Base-by-base conservation (phyloP, 257 asterid species). In the Gentiana dahurica region DNA sequence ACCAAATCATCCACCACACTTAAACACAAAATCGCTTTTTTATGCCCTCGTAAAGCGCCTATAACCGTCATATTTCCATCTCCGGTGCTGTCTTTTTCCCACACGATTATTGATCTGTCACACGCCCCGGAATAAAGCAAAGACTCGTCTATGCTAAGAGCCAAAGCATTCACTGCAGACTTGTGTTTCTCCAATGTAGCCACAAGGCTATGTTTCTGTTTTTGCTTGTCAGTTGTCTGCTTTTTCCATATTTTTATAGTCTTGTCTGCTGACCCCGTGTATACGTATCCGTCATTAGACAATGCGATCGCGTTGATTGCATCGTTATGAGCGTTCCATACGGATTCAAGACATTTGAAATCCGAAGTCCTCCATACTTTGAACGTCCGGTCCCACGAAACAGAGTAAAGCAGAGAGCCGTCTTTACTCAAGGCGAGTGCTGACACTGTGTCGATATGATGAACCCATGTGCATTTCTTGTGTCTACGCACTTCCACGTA, bases 91-190 rank as follows among this genome's bases (percentile, higher is more conserved):
- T 69, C 73, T 52, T 58, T 78, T 24, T 73, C 87, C 97, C 95
- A 89, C 41, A 86, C 94, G 0, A 89, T 63, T 34, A 86, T 80
- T 44, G 94, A 86, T 57, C 95, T 61, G 54, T 86, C 95, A 51
- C 89, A 77, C 0, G 95, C 95, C n/a, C 97, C 97, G 24, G 97
- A 89, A 50, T 86, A 89, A 43, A 89, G 51, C 4, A 80, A 62
- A 4, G 73, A 65, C 1, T 83, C 95, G 9, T 81, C 94, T 2
- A 51, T 4, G 69, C 83, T 80, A 1, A 89, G 38, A 2, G 94
- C 94, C 70, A 89, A 52, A 1, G 95, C 94, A 41, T 89, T 89
- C n/a, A 89, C 86, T 0, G 86, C 82, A 3, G 95, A 89, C 45
- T 64, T 81, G 35, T 89, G 97, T 66, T 79, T 78, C 58, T 83